Evolutionary conservation across 2,329 filamentous ascomycete genomes (phyloP).

Genomic region (Fusarium illudens): DNA sequence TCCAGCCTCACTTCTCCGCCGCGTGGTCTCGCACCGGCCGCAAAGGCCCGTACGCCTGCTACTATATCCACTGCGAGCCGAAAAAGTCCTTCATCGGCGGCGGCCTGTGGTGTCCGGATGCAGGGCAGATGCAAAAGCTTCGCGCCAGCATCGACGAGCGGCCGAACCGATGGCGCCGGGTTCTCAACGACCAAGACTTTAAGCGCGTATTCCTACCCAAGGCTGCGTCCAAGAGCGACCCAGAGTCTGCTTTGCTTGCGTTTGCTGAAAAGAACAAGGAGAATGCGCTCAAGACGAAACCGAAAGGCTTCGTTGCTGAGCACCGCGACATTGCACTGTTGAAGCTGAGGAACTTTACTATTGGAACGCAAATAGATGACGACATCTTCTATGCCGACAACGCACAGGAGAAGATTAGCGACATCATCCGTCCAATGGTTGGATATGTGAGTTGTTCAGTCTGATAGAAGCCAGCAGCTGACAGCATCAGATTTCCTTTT

Average conservation of each 20-base stretch:
- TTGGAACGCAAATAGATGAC: slow-evolving; percentile 73
- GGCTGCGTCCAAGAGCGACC: slow-evolving; percentile 44
- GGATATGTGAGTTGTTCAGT: slow-evolving; percentile 73
- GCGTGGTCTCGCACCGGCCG: slow-evolving; percentile 88
- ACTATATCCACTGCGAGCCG: slow-evolving; percentile 87
- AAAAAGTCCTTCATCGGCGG: slow-evolving; percentile 77
- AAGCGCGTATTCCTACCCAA: slow-evolving; percentile 69
- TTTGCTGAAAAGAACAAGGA: slow-evolving; percentile 76
- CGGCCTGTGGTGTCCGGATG: slow-evolving; percentile 83
- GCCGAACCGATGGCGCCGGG: slow-evolving; percentile 72
- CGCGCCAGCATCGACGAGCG: slow-evolving; percentile 79
- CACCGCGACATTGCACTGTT: slow-evolving; percentile 84
- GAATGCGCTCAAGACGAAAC: slow-evolving; percentile 83
- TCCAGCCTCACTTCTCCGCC: slow-evolving; percentile 79
- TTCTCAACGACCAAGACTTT: slow-evolving; percentile 69
- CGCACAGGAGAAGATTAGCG: slow-evolving; percentile 70
- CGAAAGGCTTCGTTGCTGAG: slow-evolving; percentile 80
- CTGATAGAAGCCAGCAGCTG: neutral
- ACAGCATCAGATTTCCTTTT: slow-evolving; percentile 68
- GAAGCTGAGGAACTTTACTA: slow-evolving; percentile 80
- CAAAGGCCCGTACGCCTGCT: slow-evolving; percentile 87
- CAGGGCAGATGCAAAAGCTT: slow-evolving; percentile 69
- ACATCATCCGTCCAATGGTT: slow-evolving; percentile 72
- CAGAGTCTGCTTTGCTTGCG: slow-evolving; percentile 68
- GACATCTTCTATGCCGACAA: slow-evolving; percentile 67